Conservation (phyloP, 139 green algal genomes). For the Chlorella sp. region DNA sequence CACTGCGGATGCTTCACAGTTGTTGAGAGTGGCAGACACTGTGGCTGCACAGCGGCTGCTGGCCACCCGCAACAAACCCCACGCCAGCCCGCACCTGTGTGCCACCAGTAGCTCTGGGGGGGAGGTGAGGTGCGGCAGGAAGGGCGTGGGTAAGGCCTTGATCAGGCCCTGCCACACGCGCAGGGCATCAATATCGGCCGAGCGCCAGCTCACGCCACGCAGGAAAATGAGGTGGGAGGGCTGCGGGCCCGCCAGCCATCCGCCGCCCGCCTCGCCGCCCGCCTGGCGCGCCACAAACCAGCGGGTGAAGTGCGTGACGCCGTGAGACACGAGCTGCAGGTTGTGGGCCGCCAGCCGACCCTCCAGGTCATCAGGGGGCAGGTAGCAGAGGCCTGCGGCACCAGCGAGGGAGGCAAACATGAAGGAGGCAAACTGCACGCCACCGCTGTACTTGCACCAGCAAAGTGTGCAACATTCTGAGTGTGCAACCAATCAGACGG, state of each 20-base stretch:
- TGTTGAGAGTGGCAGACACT: background rate
- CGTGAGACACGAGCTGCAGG: slow-evolving; percentile 18
- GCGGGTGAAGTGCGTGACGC: slow-evolving; percentile 27
- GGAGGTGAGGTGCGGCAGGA: slow-evolving; percentile 35
- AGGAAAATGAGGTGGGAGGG: slow-evolving; percentile 46
- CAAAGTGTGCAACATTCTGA: too few relatives aligned
- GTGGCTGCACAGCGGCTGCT: background rate
- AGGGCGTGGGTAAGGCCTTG: slow-evolving; percentile 53
- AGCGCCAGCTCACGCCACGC: slow-evolving; percentile 55
- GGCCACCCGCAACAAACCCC: too few relatives aligned
- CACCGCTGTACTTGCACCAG: too few relatives aligned
- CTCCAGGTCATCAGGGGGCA: slow-evolving; percentile 8
- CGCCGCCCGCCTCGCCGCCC: background rate
- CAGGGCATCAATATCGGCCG: slow-evolving; percentile 39
- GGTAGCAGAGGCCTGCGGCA: slow-evolving; percentile 11
- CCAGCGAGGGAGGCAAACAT: too few relatives aligned
- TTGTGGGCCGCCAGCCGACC: background rate
- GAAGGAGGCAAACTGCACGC: too few relatives aligned
- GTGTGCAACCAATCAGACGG: too few relatives aligned
- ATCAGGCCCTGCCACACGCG: slow-evolving; percentile 53
- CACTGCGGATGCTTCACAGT: background rate
- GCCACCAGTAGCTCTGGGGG: slow-evolving; percentile 45
- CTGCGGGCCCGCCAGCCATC: background rate
- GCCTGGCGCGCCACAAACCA: slow-evolving; percentile 20
- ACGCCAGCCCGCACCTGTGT: slow-evolving; percentile 41